Percentiles rank a stretch among this genome's conserved stretches.
phyloP scores from a whole-genome alignment of 768 basidiomycete genomes.

The Phanerodontia chrysosporium region DNA sequence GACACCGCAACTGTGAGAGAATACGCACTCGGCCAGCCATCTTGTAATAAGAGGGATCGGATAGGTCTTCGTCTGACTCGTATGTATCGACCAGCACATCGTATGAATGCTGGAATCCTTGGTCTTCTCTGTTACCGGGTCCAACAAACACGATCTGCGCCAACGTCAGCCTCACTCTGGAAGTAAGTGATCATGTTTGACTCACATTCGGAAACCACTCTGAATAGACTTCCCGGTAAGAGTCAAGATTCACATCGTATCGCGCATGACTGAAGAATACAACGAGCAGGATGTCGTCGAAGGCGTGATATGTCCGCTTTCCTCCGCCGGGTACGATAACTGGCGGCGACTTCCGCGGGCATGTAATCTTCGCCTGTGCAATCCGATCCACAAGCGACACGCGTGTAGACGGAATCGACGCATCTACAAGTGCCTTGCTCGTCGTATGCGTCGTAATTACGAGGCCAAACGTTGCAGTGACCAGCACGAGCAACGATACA shows the following conservation, averaged over 20 bases:
- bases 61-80: conserved; percentile 39
- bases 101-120: conserved; percentile 44
- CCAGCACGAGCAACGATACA: neutral
- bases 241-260: conserved; percentile 44
- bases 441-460: neutral
- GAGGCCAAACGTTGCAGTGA: conserved; percentile 1
- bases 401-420: neutral
- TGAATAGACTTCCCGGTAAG: conserved; percentile 41
- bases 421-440: neutral
- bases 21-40: conserved; percentile 40
- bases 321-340: conserved; percentile 11
- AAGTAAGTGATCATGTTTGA: neutral
- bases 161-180: neutral
- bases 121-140: conserved; percentile 41
- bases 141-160: conserved; percentile 47
- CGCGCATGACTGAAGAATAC: conserved; percentile 49
- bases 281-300: conserved; percentile 40
- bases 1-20: neutral
- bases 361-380: conserved; percentile 6
- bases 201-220: conserved; percentile 48
- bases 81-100: conserved; percentile 47
- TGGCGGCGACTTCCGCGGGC: conserved; percentile 22
- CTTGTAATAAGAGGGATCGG: conserved; percentile 31
- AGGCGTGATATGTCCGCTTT: conserved; percentile 29
- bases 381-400: conserved; percentile 3